Conservation (phyloP, 352 stramenopile species). For the Pythium apleroticum region DNA sequence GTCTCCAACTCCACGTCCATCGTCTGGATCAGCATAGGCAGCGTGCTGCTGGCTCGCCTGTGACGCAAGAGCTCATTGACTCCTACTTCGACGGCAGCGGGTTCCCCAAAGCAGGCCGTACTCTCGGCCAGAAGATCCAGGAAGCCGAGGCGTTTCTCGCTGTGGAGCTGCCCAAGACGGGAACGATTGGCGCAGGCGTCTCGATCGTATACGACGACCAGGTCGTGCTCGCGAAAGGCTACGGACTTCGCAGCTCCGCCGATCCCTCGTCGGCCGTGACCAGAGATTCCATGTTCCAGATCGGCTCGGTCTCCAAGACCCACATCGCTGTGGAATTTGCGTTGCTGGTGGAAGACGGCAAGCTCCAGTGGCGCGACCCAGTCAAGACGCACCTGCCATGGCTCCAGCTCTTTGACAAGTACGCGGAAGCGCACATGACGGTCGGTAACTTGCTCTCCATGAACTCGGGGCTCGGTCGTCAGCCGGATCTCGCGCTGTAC, state of each 20-base stretch:
- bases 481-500: constrained; percentile 32
- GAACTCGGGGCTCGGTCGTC: constrained; percentile 53
- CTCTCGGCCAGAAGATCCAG: constrained; percentile 42
- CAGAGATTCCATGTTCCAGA: constrained; percentile 54
- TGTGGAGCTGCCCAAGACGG: constrained; percentile 35
- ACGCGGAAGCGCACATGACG: constrained; percentile 49
- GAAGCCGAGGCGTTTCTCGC: constrained; percentile 46
- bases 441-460: constrained; percentile 58
- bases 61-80: constrained; percentile 30
- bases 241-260: constrained; percentile 22
- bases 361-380: constrained; percentile 48
- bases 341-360: constrained; percentile 50
- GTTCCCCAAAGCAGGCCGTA: constrained; percentile 39
- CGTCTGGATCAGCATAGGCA: too few relatives aligned
- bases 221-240: constrained; percentile 22
- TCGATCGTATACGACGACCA: constrained; percentile 56
- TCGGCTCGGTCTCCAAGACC: constrained; percentile 70
- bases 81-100: constrained; percentile 32
- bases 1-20: too few relatives aligned
- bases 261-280: constrained; percentile 37
- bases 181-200: constrained; percentile 38
- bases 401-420: constrained; percentile 60
- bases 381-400: constrained; percentile 58
- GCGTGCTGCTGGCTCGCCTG: not conserved
- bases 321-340: constrained; percentile 42